A percentile compares a stretch with the other conserved stretches of the same genome.
These are phyloP conservation scores for Colletotrichum sp. DNA, from an alignment of 2,329 filamentous ascomycete species.

Conservation along the genomic window DNA sequence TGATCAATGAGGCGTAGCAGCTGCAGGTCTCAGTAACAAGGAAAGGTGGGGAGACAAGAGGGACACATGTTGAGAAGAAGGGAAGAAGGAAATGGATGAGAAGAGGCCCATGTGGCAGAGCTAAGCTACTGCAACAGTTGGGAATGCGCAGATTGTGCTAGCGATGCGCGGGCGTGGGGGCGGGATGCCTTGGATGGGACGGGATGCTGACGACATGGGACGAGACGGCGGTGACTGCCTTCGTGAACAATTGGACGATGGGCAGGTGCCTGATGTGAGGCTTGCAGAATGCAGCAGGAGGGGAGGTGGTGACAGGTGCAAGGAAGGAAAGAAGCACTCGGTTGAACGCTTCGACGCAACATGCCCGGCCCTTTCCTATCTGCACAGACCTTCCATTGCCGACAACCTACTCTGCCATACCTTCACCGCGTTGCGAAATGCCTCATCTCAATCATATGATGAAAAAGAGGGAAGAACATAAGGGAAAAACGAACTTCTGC, in stretches of 20 bases:
- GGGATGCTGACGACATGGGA: slow-evolving; percentile 15
- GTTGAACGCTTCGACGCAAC: background rate
- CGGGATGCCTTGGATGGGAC: background rate
- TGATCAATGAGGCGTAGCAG: background rate
- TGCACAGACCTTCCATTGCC: background rate
- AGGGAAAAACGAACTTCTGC: background rate
- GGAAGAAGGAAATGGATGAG: background rate
- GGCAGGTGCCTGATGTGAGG: background rate
- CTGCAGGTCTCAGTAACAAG: background rate
- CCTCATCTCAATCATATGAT: background rate
- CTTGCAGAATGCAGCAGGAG: background rate
- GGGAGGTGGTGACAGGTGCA: background rate
- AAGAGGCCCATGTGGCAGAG: background rate
- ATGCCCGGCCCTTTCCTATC: background rate
- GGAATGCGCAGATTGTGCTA: background rate
- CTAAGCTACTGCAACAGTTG: background rate
- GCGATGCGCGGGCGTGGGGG: background rate
- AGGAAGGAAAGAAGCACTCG: background rate
- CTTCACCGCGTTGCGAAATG: background rate
- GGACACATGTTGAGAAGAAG: background rate
- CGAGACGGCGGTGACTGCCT: slow-evolving; percentile 3
- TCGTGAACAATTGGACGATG: background rate
- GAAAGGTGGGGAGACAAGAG: background rate
- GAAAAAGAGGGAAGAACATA: background rate
- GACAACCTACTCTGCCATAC: background rate